These are phyloP conservation scores for Coniochaeta ligniaria DNA, from an alignment of 2,329 filamentous ascomycete species.

Conservation along the genomic window DNA sequence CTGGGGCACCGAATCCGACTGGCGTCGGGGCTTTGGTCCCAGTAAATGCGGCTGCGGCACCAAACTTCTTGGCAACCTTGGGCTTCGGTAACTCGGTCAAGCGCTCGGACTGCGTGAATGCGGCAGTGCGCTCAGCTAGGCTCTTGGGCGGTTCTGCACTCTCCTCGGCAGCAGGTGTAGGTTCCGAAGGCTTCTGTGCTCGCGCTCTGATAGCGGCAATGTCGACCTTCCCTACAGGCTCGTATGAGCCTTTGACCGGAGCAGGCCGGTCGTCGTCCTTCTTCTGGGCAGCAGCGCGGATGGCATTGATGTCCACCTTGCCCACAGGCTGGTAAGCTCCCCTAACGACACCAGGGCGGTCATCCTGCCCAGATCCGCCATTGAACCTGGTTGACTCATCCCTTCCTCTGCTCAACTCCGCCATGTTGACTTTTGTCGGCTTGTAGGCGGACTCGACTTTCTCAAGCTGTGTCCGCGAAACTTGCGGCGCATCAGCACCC, in stretches of 20 bases:
- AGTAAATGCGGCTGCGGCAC: slow-evolving; percentile 61
- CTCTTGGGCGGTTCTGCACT: slow-evolving; percentile 42
- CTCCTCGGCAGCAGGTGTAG: slow-evolving; percentile 11
- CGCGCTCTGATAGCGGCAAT: slow-evolving; percentile 88
- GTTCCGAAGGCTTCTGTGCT: slow-evolving; percentile 56
- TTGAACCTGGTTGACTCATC: slow-evolving; percentile 58
- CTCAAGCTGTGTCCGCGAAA: slow-evolving; percentile 79
- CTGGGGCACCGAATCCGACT: slow-evolving; percentile 56
- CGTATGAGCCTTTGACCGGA: slow-evolving; percentile 85
- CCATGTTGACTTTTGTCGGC: slow-evolving; percentile 92
- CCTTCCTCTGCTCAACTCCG: slow-evolving; percentile 70
- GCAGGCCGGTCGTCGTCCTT: slow-evolving; percentile 72
- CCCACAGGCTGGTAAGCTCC: slow-evolving; percentile 91
- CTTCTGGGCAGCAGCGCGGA: slow-evolving; percentile 67
- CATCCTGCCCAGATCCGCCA: slow-evolving; percentile 34
- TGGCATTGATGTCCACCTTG: slow-evolving; percentile 93
- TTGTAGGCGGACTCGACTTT: slow-evolving; percentile 91
- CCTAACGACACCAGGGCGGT: slow-evolving; percentile 61
- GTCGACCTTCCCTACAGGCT: slow-evolving; percentile 93
- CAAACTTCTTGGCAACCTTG: slow-evolving; percentile 88
- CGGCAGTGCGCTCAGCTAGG: slow-evolving; percentile 68
- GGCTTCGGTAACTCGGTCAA: slow-evolving; percentile 87
- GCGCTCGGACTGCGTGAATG: slow-evolving; percentile 70
- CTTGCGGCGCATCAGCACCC: slow-evolving; percentile 87
- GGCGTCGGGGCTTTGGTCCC: slow-evolving; percentile 88